Evolutionary conservation across 495 filamentous ascomycete genomes (phyloP), one percentile per base, ranked within the genome.

Genomic region (Xylaria palmicola): DNA sequence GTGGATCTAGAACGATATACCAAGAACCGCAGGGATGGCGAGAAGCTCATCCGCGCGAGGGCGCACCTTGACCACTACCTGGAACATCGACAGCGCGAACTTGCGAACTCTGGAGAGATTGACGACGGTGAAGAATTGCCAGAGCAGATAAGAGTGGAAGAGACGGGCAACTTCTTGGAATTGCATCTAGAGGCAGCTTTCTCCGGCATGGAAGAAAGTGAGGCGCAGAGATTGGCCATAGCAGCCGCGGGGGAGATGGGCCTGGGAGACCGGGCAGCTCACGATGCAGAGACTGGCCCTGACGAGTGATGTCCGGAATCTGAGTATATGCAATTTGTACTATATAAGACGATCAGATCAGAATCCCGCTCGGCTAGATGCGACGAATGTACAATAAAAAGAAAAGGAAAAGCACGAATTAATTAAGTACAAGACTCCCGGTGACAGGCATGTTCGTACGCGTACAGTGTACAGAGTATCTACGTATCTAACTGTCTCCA

Each of bases 201-300:
- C 12, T 12, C 52, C 67, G 10, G 61, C 69, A n/a, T 52, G 2
- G 52, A 41, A 37, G 60, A 62, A 4, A 68, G 77, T n/a, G 75
- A 84, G 49, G 65, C 71, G 3, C 68, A 78, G 40, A 69, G 56
- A 4, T n/a, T 62, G 36, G 54, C 87, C 24, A 65, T 68, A 22
- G 62, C 70, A 20, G 81, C 81, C 20, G 83, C 84, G 15, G 54
- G 59, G 47, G 82, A 86, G 58, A 87, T 88, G 85, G 79, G 81
- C 6, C 78, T 83, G 60, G 72, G 72, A 9, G 47, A 15, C 26
- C 52, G 59, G 17, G 47, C 26, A 36, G 20, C 37, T 55, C 29
- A 55, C 22, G 40, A 47, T 8, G 34, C 58, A 36, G 58, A 60
- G 19, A 17, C 26, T 29, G 13, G 26, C 24, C 2, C 22, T 9